phyloP scores from a whole-genome alignment of 768 basidiomycete genomes.

The button mushroom (Agaricus bisporus) region DNA sequence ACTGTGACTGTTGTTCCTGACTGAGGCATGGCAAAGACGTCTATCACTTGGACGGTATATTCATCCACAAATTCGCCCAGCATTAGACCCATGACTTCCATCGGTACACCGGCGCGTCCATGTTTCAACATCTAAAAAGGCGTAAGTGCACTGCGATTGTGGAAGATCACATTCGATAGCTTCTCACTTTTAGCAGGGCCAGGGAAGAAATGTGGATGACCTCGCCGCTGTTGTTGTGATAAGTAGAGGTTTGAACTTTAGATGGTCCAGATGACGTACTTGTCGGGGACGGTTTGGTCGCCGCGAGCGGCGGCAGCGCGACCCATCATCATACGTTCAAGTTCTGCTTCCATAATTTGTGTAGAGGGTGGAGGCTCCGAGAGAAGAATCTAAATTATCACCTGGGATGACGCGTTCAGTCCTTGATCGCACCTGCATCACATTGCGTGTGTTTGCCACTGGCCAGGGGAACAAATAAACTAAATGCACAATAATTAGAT shows the following conservation, averaged over 20 bases:
- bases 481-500: not conserved
- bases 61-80: slow-evolving; percentile 98
- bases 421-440: slow-evolving; percentile 13
- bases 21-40: slow-evolving; percentile 99
- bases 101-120: slow-evolving; percentile 95
- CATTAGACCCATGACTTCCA: slow-evolving; percentile 99
- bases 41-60: slow-evolving; percentile 89
- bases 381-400: slow-evolving; percentile 11
- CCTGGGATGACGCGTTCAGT: slow-evolving; percentile 40
- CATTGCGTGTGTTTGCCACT: slow-evolving; percentile 23
- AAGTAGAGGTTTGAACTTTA: not conserved
- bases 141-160: slow-evolving; percentile 9
- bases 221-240: slow-evolving; percentile 55
- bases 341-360: slow-evolving; percentile 40
- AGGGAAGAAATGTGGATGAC: slow-evolving; percentile 96
- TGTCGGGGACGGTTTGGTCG: slow-evolving; percentile 65
- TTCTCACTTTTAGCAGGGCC: slow-evolving; percentile 84
- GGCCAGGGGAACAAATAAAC: not conserved
- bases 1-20: slow-evolving; percentile 96
- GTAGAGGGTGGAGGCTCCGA: slow-evolving; percentile 4
- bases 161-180: not conserved
- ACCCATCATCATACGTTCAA: slow-evolving; percentile 40
- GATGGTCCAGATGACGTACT: slow-evolving; percentile 35
- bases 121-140: slow-evolving; percentile 91
- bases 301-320: slow-evolving; percentile 33